Evolutionary conservation across 768 basidiomycete species (phyloP), one percentile per base, ranked within the genome.

Genomic region (Tricholoma sp.): DNA sequence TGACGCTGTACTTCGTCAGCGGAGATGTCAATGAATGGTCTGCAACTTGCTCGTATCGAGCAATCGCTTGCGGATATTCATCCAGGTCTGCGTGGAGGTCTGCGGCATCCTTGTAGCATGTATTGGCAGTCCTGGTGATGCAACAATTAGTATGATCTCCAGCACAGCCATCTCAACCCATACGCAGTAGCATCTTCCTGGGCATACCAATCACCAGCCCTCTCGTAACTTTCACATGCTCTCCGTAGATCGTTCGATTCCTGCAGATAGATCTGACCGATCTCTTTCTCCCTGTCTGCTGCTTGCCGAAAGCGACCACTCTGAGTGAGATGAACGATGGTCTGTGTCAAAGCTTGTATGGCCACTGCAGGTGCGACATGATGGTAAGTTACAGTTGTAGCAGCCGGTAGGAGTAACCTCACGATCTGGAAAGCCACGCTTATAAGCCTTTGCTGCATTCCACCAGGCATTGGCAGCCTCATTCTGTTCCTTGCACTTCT

Each of bases 381-480:
- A 34, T 61, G 56, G 61, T 58, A 64, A 64, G 55, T 54, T 59
- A 41, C 54, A 59, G 46, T n/a, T 41, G 34, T 18, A 49, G 22
- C 32, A 46, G 19, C 19, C 19, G 16, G 45, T 34, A 53, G 52
- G 21, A 54, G 32, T 37, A n/a, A 53, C 22, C 86, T 69, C 69
- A 97, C 96, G 77, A 63, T 93, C 89, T 31, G 80, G 94, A 69
- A 81, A 84, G 22, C 86, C 88, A 72, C 89, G 82, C 78, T 98
- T 99, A 79, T 91, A 99, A 10, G 89, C 86, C 75, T 98, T 98
- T 32, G 92, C 87, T 11, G 97, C 95, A 69, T 96, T 97, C 91
- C 96, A 98, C 88, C 89, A 98, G 8, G 95, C 95, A 68, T 95
- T 96, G 19, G 94, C 90, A n/a, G 96, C 95, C 63, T 98, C 97